Percentiles rank a stretch among this genome's conserved stretches.
Conservation (phyloP, 768 basidiomycete genomes). For the Rhodotorula diobovata region DNA sequence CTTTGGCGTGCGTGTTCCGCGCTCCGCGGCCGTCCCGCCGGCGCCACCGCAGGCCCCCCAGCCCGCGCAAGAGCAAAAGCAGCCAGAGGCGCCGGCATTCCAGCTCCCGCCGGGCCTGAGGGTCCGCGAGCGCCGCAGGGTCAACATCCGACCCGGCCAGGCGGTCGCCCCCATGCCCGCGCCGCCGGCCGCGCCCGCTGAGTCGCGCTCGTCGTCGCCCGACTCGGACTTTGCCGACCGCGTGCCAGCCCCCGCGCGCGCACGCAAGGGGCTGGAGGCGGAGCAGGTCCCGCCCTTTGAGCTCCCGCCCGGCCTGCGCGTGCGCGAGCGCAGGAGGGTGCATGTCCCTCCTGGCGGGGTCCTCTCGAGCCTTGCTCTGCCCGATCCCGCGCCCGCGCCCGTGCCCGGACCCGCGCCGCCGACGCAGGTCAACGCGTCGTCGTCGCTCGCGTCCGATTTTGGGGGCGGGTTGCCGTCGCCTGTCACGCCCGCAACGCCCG, state of each 20-base stretch:
- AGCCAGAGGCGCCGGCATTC: background rate
- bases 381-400: background rate
- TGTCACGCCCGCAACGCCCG: background rate
- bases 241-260: background rate
- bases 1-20: background rate
- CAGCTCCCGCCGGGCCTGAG: slow-evolving; percentile 7
- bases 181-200: background rate
- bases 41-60: too few species aligned
- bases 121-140: slow-evolving; percentile 26
- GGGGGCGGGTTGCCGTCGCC: background rate
- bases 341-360: slow-evolving; percentile 16
- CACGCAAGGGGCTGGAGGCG: background rate
- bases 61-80: too few species aligned
- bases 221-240: background rate
- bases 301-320: slow-evolving; percentile 10
- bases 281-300: slow-evolving; percentile 2
- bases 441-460: background rate
- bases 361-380: background rate
- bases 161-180: background rate
- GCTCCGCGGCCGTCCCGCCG: too few species aligned
- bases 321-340: slow-evolving; percentile 31
- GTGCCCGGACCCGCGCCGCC: background rate
- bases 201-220: background rate
- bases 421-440: background rate
- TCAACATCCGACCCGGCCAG: slow-evolving; percentile 22